phyloP scores from a whole-genome alignment of 2,329 filamentous ascomycete genomes.

The Fusarium falciforme region DNA sequence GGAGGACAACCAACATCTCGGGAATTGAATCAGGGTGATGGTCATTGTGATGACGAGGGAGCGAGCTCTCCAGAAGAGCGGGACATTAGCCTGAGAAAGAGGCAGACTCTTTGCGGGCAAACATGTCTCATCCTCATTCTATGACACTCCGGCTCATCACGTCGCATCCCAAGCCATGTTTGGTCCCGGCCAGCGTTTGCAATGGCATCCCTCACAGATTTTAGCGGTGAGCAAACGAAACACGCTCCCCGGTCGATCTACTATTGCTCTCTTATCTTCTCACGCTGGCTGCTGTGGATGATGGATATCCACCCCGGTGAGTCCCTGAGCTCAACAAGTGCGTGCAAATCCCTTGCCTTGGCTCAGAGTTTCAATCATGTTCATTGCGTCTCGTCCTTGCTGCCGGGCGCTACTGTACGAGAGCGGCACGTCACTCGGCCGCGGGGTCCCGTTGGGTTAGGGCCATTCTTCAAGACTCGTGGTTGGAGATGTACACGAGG shows the following conservation, averaged over 20 bases:
- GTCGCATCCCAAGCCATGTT: slow-evolving; percentile 1
- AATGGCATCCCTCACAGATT: background rate
- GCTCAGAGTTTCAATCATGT: background rate
- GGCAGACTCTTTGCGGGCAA: background rate
- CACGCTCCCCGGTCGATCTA: background rate
- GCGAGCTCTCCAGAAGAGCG: background rate
- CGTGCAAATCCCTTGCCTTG: background rate
- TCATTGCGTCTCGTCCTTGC: slow-evolving; percentile 17
- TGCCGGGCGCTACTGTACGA: slow-evolving; percentile 38
- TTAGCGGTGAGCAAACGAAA: slow-evolving; percentile 31
- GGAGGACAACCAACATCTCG: background rate
- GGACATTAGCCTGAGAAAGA: background rate
- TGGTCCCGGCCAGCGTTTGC: slow-evolving; percentile 1
- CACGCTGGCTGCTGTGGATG: background rate
- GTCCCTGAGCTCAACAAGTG: slow-evolving; percentile 11
- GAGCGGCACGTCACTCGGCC: slow-evolving; percentile 40
- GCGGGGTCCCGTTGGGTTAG: slow-evolving; percentile 30
- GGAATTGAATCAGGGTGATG: background rate
- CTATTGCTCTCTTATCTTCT: slow-evolving; percentile 7
- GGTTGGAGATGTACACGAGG: slow-evolving; percentile 9
- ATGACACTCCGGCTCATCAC: slow-evolving; percentile 5
- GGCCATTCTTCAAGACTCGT: slow-evolving; percentile 1
- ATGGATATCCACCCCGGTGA: background rate
- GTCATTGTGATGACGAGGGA: background rate
- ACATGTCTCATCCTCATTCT: background rate